Evolutionary conservation across 768 basidiomycete genomes (phyloP), one percentile per base, ranked within the genome.

Genomic region (Thelephora aurantiotincta): DNA sequence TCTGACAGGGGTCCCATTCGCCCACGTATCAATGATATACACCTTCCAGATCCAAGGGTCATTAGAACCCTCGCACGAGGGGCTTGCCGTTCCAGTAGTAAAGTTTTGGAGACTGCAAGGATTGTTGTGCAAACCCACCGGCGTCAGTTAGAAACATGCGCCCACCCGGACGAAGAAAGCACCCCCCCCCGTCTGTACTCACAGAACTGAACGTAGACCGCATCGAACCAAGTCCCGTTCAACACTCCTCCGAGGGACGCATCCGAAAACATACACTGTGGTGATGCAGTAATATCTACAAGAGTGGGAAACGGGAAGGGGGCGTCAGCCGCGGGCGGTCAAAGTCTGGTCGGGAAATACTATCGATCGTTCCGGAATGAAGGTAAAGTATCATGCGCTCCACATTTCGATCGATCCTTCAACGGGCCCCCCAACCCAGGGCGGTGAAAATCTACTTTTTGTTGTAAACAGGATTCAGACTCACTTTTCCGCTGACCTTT

Each of bases 151-250:
- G 19, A 11, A 35, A 43, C 41, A 45, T 5, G n/a, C 33, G 18
- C 18, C 34, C n/a, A n/a, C 37, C 33, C 14, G 46, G 18, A 9
- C 19, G n/a, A 46, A 44, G 44, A 41, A 50, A 45, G 48, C 22
- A 41, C 44, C 13, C n/a, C 45, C 43, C 23, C 41, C 34, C 23
- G 45, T 20, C 11, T 23, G 35, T 23, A 54, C 59, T 30, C 47
- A 64, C 66, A 78, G 54, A 77, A 78, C 58, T 79, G 77, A 38
- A 65, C 60, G 54, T 67, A 70, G 41, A 68, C 55, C 6, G 63
- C 61, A 48, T 69, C 68, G 54, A 70, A 70, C 38, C 48, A 52
- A 5, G 63, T 63, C 5, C 56, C 54, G 48, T 68, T 65, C 35
- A 68, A 50, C 18, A 60, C 58, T 23, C 57, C 37, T n/a, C 62